Evolutionary conservation across 129 eudicot genomes (phyloP), one percentile per base, ranked within the genome.

Genomic region (Flaveria bidentis): DNA sequence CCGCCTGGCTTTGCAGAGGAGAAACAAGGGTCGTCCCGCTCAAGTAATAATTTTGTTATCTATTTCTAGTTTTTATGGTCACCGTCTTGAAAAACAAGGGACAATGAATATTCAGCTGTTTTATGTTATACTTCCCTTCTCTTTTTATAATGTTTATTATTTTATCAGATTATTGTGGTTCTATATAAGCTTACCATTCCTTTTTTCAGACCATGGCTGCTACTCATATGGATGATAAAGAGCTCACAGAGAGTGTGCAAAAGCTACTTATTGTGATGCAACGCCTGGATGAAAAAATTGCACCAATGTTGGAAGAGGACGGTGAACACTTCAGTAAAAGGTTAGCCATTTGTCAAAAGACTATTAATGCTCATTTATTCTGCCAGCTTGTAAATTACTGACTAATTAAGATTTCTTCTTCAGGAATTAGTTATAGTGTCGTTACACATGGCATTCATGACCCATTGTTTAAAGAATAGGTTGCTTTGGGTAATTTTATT

Each of bases 231-330:
- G 96, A 94, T 57, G 96, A 94, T 85, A 81, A 84, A 28, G 96
- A 94, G 71, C 98, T 94, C 72, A 85, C 83, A 9, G 97, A 91
- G 69, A 91, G 88, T 82, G 89, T 94, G 71, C 97, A 94, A 82
- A 94, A 84, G 83, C 85, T 94, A 78, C 98, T 91, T 58, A 86
- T 94, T 80, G 98, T 94, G 23, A 94, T 94, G 97, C 98, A 91
- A 81, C 86, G 96, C 44, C 79, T 94, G 25, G 98, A 94, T 74
- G 73, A 83, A 44, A 89, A 91, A 78, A 91, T 91, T 80, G 93
- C 85, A 51, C 97, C 98, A 15, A 25, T 94, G 98, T 55, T 94
- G 88, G 98, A 94, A 79, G 81, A 78, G 55, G 98, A 94, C 51
- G 98, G 98, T 71, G 97, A 91, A 78, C 88, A 79, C 83, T 91